phyloP scores from a whole-genome alignment of 768 basidiomycete species.

The Xerocomus brunneocitrinus region DNA sequence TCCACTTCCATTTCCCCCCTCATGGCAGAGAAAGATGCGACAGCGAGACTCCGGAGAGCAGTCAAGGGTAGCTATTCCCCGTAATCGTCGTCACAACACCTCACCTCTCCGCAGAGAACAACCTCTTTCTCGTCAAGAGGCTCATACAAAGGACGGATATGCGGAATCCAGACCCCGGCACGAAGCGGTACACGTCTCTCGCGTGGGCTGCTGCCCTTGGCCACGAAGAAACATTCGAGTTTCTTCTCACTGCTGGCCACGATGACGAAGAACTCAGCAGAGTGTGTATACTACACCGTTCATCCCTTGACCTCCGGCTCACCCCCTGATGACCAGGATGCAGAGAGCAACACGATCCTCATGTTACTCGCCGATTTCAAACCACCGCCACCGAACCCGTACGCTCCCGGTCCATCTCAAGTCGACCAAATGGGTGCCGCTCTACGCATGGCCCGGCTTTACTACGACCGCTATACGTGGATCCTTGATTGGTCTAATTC shows the following conservation, averaged over 20 bases:
- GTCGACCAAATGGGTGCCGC: conserved; percentile 67
- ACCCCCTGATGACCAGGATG: conserved; percentile 53
- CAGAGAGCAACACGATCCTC: conserved; percentile 88
- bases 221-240: conserved; percentile 91
- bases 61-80: conserved; percentile 56
- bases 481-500: conserved; percentile 91
- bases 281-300: conserved; percentile 44
- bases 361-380: conserved; percentile 87
- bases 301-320: conserved; percentile 12
- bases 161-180: conserved; percentile 80
- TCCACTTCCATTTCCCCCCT: conserved; percentile 21
- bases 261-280: conserved; percentile 91
- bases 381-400: conserved; percentile 45
- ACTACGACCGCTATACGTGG: conserved; percentile 82
- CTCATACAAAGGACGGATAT: conserved; percentile 83
- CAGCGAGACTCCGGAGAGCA: conserved; percentile 68
- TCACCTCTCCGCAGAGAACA: conserved; percentile 66
- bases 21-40: conserved; percentile 84
- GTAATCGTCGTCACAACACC: not conserved
- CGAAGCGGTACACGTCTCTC: conserved; percentile 77
- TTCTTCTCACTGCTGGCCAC: conserved; percentile 77
- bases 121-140: conserved; percentile 87
- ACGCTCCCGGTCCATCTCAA: conserved; percentile 43
- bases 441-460: conserved; percentile 81
- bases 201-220: conserved; percentile 90